Percentiles rank a stretch among this genome's conserved stretches.
Evolutionary conservation across 768 basidiomycete genomes (phyloP).

Genomic region (Lenzites betulinus): DNA sequence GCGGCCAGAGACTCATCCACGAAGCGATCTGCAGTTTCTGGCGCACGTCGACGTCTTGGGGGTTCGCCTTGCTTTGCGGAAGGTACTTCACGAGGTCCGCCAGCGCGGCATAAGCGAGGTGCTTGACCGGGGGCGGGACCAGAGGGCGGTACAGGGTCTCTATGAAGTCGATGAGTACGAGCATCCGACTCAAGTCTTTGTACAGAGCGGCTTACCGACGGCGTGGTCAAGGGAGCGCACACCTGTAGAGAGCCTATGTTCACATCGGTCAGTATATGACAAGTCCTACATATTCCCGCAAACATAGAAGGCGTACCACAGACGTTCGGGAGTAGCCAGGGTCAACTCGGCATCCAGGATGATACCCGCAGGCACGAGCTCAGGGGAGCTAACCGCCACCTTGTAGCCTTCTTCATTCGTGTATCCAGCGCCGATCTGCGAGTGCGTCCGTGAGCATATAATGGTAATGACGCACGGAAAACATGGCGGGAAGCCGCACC

Average conservation of each 20-base stretch:
- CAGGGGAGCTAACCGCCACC: conserved; percentile 53
- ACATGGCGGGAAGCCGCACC: conserved; percentile 36
- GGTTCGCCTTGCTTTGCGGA: conserved; percentile 61
- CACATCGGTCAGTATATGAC: not conserved
- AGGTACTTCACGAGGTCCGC: conserved; percentile 76
- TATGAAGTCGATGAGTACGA: conserved; percentile 26
- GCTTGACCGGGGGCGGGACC: conserved; percentile 59
- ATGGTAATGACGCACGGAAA: not conserved
- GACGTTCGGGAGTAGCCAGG: conserved; percentile 66
- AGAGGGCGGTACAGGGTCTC: conserved; percentile 64
- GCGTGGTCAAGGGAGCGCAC: conserved; percentile 80
- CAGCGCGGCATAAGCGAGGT: conserved; percentile 65
- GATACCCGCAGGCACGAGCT: conserved; percentile 69
- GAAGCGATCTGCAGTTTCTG: conserved; percentile 73
- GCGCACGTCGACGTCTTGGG: conserved; percentile 55
- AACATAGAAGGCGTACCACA: conserved; percentile 65
- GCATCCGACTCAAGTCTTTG: not conserved
- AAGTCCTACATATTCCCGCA: not conserved
- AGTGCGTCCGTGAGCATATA: not conserved
- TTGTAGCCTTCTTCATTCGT: conserved; percentile 72
- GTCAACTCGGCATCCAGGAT: conserved; percentile 80
- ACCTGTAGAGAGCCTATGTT: conserved; percentile 71
- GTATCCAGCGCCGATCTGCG: conserved; percentile 52
- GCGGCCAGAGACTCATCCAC: conserved; percentile 82
- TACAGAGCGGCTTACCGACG: conserved; percentile 48